These are phyloP conservation scores for Nigrospora osmanthi DNA, from an alignment of 2,329 filamentous ascomycete genomes.

Conservation along the genomic window DNA sequence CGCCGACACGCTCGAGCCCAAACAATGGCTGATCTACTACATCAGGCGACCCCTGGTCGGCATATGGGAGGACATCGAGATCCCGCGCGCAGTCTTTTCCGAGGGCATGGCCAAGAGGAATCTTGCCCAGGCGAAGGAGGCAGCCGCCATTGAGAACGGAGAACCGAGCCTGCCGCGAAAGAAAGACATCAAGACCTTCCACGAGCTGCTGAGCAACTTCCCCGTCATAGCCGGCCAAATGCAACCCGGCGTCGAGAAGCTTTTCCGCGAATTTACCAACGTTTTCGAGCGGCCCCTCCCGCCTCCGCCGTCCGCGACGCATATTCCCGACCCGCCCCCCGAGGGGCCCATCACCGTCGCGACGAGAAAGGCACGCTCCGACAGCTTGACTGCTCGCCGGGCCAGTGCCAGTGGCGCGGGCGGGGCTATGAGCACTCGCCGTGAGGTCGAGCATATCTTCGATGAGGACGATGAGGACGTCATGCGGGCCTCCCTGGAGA, in stretches of 20 bases:
- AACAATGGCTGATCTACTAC: slow-evolving; percentile 95
- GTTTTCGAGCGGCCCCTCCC: slow-evolving; percentile 82
- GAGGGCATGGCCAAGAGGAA: slow-evolving; percentile 31
- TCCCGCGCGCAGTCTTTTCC: slow-evolving; percentile 56
- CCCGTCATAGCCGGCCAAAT: slow-evolving; percentile 95
- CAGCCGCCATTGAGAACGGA: slow-evolving; percentile 27
- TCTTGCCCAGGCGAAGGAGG: slow-evolving; percentile 27
- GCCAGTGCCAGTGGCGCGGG: slow-evolving; percentile 25
- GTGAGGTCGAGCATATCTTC: slow-evolving; percentile 57
- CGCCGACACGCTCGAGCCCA: slow-evolving; percentile 77
- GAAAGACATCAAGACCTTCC: slow-evolving; percentile 87
- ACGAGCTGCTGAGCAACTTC: slow-evolving; percentile 82
- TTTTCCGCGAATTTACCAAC: slow-evolving; percentile 83
- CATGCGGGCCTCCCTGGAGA: slow-evolving; percentile 83
- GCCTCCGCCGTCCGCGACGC: slow-evolving; percentile 56
- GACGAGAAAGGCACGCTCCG: slow-evolving; percentile 46
- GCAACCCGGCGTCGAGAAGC: slow-evolving; percentile 80
- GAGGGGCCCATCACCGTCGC: slow-evolving; percentile 49
- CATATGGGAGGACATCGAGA: slow-evolving; percentile 67
- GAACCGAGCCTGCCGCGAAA: slow-evolving; percentile 55
- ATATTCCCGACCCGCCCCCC: slow-evolving; percentile 50
- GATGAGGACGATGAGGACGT: slow-evolving; percentile 86
- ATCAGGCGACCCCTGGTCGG: slow-evolving; percentile 86
- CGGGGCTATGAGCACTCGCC: slow-evolving; percentile 25
- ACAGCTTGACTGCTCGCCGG: slow-evolving; percentile 31